A percentile compares a stretch with the other conserved stretches of the same genome.
phyloP scores from a whole-genome alignment of 352 stramenopile species.

The Phytopythium mirpurense region DNA sequence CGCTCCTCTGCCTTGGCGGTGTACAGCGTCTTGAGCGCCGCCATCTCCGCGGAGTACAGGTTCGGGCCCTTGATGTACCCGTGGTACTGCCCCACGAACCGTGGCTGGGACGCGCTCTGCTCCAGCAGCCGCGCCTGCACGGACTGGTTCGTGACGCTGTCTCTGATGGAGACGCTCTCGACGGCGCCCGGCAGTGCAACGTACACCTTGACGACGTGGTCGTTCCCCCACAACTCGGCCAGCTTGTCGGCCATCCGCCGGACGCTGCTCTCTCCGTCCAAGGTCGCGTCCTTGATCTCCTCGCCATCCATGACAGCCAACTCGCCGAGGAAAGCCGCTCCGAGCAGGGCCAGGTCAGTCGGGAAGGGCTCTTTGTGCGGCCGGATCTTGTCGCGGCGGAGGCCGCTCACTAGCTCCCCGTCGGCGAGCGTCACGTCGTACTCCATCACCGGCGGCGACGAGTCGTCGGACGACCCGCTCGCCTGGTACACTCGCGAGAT shows the following conservation, averaged over 20 bases:
- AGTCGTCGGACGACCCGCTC: not conserved
- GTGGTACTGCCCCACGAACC: conserved; percentile 59
- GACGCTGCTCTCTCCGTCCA: conserved; percentile 1
- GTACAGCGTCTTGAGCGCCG: conserved; percentile 29
- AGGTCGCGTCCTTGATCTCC: not conserved
- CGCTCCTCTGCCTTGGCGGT: conserved; percentile 5
- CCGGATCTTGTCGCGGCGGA: conserved; percentile 33
- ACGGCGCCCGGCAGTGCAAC: conserved; percentile 27
- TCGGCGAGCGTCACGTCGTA: conserved; percentile 43
- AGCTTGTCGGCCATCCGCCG: conserved; percentile 15
- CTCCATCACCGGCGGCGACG: not conserved
- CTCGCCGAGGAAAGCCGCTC: conserved; percentile 22
- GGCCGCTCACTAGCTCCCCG: conserved; percentile 22
- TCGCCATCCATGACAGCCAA: conserved; percentile 18
- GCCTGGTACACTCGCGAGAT: not conserved
- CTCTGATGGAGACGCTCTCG: conserved; percentile 28
- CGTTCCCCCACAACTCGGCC: conserved; percentile 32
- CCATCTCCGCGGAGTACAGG: conserved; percentile 25
- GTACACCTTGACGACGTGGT: conserved; percentile 50
- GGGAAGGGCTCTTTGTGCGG: conserved; percentile 28
- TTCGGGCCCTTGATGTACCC: conserved; percentile 32
- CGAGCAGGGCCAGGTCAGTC: conserved; percentile 36
- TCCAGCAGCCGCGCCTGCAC: conserved; percentile 26
- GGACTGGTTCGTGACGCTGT: conserved; percentile 33
- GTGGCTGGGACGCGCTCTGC: conserved; percentile 25